Evolutionary conservation across 2,329 filamentous ascomycete species (phyloP), one percentile per base, ranked within the genome.

Genomic region (Diaporthe eres): DNA sequence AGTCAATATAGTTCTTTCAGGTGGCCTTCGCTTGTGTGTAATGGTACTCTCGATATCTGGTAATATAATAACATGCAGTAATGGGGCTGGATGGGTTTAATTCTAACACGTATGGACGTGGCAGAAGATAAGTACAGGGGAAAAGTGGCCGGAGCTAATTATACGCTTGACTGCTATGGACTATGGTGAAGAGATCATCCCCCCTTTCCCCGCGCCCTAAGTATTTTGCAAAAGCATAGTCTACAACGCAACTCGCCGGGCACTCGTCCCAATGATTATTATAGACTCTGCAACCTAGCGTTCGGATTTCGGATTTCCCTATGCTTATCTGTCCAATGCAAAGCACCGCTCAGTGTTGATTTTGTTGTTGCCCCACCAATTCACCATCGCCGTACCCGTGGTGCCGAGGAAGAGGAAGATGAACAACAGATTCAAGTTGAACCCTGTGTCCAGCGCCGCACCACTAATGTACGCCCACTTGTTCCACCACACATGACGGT

Each of bases 331-430:
- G 7, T 61, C 44, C 71, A 70, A 72, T 17, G 70, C 74, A 77
- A 78, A 79, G 55, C 77, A 79, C 67, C 77, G 63, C 53, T 78
- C 76, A 17, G 76, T 42, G 28, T 74, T 79, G 8, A 22, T 53
- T 3, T 67, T 74, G 39, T 79, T 70, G 42, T 79, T 79, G 0
- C 78, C 77, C 78, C 78, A 79, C 78, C 78, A 79, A 34, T 79
- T 77, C 57, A 65, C 76, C 77, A 78, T 79, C 4, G 76, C 76
- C 25, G 71, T 71, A 1, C 77, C 77, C 17, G 76, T 77, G 19
- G 75, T 78, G 19, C 78, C 72, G 1, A 79, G 71, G 44, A 79
- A 79, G 19, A 78, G 55, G 34, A 79, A 78, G 22, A 78, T 77
- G 17, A 78, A 77, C 10, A 79, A 34, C n/a, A 79, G 65, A 17